phyloP scores from a whole-genome alignment of 495 filamentous ascomycete genomes.

The Lophium mytilinum region DNA sequence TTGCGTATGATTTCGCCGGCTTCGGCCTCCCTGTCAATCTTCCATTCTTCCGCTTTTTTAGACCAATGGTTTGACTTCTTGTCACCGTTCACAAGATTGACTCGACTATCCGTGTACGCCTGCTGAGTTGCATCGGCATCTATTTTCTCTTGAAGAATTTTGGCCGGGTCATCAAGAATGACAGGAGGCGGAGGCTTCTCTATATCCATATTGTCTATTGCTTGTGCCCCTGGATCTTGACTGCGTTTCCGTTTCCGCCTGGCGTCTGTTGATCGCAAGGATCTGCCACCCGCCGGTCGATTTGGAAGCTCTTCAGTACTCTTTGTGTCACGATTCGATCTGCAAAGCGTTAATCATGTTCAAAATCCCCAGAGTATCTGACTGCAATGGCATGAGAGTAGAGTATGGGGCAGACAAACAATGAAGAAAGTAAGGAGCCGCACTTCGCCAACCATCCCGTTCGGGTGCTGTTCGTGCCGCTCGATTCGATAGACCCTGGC shows the following conservation, averaged over 20 bases:
- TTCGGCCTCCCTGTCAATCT: conserved; percentile 9
- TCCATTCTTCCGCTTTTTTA: conserved; percentile 3
- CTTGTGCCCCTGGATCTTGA: neutral
- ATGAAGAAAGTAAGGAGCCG: conserved; percentile 5
- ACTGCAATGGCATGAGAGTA: neutral
- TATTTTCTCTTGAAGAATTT: neutral
- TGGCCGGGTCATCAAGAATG: neutral
- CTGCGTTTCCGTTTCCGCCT: conserved; percentile 18
- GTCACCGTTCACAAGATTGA: conserved; percentile 7
- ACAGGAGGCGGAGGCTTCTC: too few species aligned
- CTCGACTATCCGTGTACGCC: neutral
- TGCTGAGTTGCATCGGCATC: neutral
- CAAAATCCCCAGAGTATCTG: too few species aligned
- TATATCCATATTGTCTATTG: conserved; percentile 1
- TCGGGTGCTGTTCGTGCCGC: conserved; percentile 2
- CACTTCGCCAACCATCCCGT: conserved; percentile 14
- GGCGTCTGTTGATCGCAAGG: neutral
- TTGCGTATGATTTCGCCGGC: conserved; percentile 23
- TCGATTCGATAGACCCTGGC: conserved; percentile 3
- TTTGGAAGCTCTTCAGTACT: neutral
- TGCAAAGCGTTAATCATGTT: neutral
- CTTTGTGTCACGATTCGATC: neutral
- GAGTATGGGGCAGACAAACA: conserved; percentile 6
- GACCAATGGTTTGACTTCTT: conserved; percentile 26
- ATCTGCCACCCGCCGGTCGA: neutral